Conservation (phyloP, 345 rosid genomes). For the Salix caprea region DNA sequence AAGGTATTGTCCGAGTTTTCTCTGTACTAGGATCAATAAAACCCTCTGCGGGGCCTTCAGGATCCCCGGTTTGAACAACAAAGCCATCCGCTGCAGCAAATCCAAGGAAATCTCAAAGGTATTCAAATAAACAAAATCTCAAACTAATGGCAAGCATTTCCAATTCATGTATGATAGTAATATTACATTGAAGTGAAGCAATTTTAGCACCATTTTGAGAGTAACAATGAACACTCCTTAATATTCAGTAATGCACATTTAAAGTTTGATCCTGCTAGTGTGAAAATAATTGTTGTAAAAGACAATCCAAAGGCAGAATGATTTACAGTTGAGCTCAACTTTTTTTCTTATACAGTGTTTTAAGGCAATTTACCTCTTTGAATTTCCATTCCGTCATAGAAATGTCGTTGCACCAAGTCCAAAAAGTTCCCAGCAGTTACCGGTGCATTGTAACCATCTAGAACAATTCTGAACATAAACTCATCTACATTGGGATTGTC, state of each 20-base stretch:
- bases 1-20: constrained; percentile 74
- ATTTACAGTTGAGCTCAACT: not conserved
- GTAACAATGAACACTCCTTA: too few species aligned
- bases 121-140: not conserved
- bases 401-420: constrained; percentile 84
- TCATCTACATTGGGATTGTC: constrained; percentile 89
- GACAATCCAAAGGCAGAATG: not conserved
- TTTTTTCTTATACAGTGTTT: too few species aligned
- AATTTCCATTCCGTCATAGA: constrained; percentile 98
- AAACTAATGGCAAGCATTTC: not conserved
- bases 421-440: constrained; percentile 92
- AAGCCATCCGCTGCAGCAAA: constrained; percentile 87
- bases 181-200: too few species aligned
- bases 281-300: not conserved
- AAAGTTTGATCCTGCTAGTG: not conserved
- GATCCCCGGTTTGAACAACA: constrained; percentile 98
- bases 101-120: not conserved
- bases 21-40: constrained; percentile 95
- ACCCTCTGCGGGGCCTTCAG: constrained; percentile 96
- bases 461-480: constrained; percentile 78
- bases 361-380: constrained; percentile 65
- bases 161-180: not conserved
- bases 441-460: constrained; percentile 96
- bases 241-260: too few species aligned
- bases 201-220: not conserved